Percentiles rank a stretch among this genome's conserved stretches.
Evolutionary conservation across 106 monocot species (phyloP).

Genomic region (Dendrobium officinale): DNA sequence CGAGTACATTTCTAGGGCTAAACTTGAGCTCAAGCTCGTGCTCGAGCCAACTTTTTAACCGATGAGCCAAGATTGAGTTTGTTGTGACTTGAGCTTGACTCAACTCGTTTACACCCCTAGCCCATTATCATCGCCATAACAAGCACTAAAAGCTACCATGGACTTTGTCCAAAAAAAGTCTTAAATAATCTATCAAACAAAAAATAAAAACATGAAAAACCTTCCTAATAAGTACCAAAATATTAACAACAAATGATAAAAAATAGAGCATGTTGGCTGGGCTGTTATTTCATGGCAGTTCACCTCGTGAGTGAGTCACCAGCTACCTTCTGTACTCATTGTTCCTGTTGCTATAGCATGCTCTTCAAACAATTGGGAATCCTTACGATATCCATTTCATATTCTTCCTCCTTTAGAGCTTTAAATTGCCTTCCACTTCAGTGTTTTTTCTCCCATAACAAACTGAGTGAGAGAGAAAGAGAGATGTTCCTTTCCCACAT

Average conservation of each 20-base stretch:
- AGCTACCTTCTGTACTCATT: neutral
- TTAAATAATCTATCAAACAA: too few relatives aligned
- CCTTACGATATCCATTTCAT: neutral
- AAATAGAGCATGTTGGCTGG: neutral
- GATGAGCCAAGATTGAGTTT: too few relatives aligned
- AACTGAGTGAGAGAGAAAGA: neutral
- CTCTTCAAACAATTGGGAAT: too few relatives aligned
- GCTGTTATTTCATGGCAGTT: neutral
- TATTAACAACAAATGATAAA: neutral
- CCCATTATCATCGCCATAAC: too few relatives aligned
- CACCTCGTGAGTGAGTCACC: neutral
- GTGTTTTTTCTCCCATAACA: neutral
- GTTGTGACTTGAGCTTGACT: too few relatives aligned
- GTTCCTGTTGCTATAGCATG: neutral
- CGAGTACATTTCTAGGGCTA: too few relatives aligned
- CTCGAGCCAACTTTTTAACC: too few relatives aligned
- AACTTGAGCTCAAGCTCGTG: too few relatives aligned
- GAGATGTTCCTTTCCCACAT: neutral
- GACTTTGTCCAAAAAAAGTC: too few relatives aligned
- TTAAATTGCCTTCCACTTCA: neutral
- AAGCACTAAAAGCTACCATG: too few relatives aligned
- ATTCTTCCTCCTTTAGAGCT: neutral
- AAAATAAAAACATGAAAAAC: too few relatives aligned
- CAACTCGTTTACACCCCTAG: too few relatives aligned
- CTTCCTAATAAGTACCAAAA: neutral